A percentile compares a stretch with the other conserved stretches of the same genome.
Evolutionary conservation across 148 eudicot species (phyloP).

Genomic region (Rhododendron molle): DNA sequence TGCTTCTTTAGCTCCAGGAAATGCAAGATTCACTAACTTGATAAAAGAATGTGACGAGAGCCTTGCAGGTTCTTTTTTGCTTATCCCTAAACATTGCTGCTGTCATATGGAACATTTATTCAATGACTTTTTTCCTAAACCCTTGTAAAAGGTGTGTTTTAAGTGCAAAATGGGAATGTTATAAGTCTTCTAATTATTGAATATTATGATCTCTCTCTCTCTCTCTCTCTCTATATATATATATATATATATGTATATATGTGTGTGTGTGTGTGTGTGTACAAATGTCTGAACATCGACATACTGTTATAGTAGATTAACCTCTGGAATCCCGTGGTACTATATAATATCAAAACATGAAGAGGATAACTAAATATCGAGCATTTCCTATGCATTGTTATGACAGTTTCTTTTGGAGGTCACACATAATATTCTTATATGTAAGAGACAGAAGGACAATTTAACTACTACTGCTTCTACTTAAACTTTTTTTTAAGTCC

Average conservation of each 20-base stretch:
- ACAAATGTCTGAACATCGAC: background rate
- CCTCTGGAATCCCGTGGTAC: background rate
- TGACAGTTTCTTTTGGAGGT: background rate
- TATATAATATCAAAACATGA: background rate
- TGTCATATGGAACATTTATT: background rate
- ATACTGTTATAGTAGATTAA: background rate
- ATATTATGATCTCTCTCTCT: background rate
- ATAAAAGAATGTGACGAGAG: constrained; percentile 77
- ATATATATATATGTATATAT: too few relatives aligned
- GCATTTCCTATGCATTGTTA: background rate
- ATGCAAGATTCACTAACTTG: constrained; percentile 64
- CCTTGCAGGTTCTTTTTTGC: constrained; percentile 64
- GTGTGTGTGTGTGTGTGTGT: too few relatives aligned
- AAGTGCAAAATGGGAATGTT: background rate
- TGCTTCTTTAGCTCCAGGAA: constrained; percentile 62
- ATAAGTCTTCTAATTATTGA: background rate
- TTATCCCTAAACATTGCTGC: background rate
- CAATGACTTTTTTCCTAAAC: background rate
- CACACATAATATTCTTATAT: background rate
- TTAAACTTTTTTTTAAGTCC: background rate
- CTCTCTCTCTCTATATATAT: too few relatives aligned
- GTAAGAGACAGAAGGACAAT: background rate
- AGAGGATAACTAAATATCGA: background rate
- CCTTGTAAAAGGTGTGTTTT: background rate
- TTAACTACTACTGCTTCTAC: background rate